Evolutionary conservation across 768 basidiomycete species (phyloP).

Genomic region (Cyclocybe cylindracea): DNA sequence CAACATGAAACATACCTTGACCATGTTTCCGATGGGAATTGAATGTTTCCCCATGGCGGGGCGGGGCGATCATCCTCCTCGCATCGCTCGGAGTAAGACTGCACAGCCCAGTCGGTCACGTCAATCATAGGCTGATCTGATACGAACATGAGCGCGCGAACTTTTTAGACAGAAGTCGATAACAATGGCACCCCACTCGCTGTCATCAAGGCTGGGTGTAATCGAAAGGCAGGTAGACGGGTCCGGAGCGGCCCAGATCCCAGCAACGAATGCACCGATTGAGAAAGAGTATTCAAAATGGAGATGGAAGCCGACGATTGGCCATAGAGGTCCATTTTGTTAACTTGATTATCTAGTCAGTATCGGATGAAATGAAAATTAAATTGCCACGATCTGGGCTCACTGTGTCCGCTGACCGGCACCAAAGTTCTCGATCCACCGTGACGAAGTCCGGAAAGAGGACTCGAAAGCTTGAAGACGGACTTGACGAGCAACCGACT

Average conservation of each 20-base stretch:
- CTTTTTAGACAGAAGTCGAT: slow-evolving; percentile 5
- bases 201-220: slow-evolving; percentile 31
- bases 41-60: slow-evolving; percentile 39
- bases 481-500: slow-evolving; percentile 28
- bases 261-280: slow-evolving; percentile 27
- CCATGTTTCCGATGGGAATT: slow-evolving; percentile 45
- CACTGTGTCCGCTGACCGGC: slow-evolving; percentile 47
- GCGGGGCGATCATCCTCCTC: no score
- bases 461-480: slow-evolving; percentile 41
- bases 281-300: slow-evolving; percentile 42
- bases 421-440: slow-evolving; percentile 50
- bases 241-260: slow-evolving; percentile 17
- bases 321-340: slow-evolving; percentile 59
- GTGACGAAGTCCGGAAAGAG: slow-evolving; percentile 38
- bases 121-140: slow-evolving; percentile 43
- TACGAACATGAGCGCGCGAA: slow-evolving; percentile 2
- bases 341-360: slow-evolving; percentile 37
- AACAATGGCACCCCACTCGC: slow-evolving; percentile 34
- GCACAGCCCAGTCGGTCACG: slow-evolving; percentile 41
- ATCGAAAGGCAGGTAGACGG: slow-evolving; percentile 39
- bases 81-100: slow-evolving; percentile 27
- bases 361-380: slow-evolving; percentile 5
- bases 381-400: slow-evolving; percentile 20
- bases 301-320: slow-evolving; percentile 39
- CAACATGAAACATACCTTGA: slow-evolving; percentile 35